A percentile compares a stretch with the other conserved stretches of the same genome.
Conservation (phyloP, 2,329 filamentous ascomycete species). For the Trichophyton mentagrophytes region DNA sequence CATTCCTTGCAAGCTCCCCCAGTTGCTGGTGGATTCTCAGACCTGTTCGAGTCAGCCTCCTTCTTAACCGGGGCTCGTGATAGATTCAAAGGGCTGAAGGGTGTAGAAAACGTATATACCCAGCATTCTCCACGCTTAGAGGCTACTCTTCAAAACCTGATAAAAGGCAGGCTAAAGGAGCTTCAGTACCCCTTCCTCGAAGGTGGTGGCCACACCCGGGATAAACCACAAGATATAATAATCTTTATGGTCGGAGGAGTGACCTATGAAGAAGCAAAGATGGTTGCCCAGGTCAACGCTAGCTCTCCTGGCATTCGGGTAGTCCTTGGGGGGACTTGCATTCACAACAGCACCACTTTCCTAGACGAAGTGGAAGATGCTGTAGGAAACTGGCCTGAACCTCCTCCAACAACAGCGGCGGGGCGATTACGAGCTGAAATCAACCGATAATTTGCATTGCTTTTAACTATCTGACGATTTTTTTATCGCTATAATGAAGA, state of each 20-base stretch:
- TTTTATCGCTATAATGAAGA: neutral
- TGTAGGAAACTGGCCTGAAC: slow-evolving; percentile 73
- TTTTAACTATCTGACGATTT: neutral
- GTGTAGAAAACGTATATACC: slow-evolving; percentile 97
- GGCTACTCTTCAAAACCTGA: slow-evolving; percentile 75
- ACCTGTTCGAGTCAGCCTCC: slow-evolving; percentile 81
- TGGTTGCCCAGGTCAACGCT: slow-evolving; percentile 87
- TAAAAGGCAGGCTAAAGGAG: slow-evolving; percentile 79
- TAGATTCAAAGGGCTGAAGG: slow-evolving; percentile 87
- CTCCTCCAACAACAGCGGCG: slow-evolving; percentile 45
- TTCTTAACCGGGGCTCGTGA: slow-evolving; percentile 82
- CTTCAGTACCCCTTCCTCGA: slow-evolving; percentile 90
- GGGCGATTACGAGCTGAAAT: slow-evolving; percentile 51
- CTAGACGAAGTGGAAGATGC: slow-evolving; percentile 85
- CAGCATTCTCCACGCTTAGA: slow-evolving; percentile 88
- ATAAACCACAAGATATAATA: slow-evolving; percentile 93
- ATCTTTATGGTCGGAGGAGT: slow-evolving; percentile 88
- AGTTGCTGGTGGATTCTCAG: slow-evolving; percentile 65
- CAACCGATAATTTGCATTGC: slow-evolving; percentile 27
- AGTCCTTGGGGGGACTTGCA: slow-evolving; percentile 72
- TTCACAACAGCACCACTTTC: slow-evolving; percentile 82
- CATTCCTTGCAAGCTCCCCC: slow-evolving; percentile 70
- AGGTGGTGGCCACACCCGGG: slow-evolving; percentile 68
- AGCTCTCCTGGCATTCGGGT: slow-evolving; percentile 78
- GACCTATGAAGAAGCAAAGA: slow-evolving; percentile 95